Conservation (phyloP, 768 basidiomycete genomes). For the Cantharellus cinnabarinus region DNA sequence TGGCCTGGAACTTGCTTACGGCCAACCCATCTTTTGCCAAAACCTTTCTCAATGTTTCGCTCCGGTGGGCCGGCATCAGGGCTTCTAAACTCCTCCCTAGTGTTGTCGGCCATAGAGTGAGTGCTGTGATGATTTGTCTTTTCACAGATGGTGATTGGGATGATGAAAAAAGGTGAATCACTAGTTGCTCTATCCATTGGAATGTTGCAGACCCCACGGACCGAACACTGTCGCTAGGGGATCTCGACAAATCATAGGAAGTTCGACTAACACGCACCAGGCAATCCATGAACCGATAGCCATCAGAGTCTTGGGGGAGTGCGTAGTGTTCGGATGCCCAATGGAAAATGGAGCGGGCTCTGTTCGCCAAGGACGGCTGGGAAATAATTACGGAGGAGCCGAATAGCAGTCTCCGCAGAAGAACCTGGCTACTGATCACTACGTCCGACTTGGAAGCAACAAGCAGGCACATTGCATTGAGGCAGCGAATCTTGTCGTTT, state of each 20-base stretch:
- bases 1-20: constrained; percentile 60
- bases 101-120: constrained; percentile 48
- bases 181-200: constrained; percentile 41
- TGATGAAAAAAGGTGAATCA: constrained; percentile 12
- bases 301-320: constrained; percentile 13
- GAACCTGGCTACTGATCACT: constrained; percentile 30
- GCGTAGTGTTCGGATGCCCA: constrained; percentile 49
- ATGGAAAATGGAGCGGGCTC: constrained; percentile 56
- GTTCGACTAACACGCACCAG: constrained; percentile 47
- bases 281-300: constrained; percentile 38
- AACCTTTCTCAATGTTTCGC: constrained; percentile 28
- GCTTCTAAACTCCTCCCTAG: constrained; percentile 11
- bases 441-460: constrained; percentile 37
- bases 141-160: background rate
- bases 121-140: constrained; percentile 29
- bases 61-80: constrained; percentile 6
- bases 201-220: constrained; percentile 29
- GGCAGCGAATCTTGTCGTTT: constrained; percentile 59
- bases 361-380: constrained; percentile 43
- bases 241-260: constrained; percentile 32
- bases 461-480: constrained; percentile 58
- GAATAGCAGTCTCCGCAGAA: constrained; percentile 49
- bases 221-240: constrained; percentile 16
- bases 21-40: constrained; percentile 39
- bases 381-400: constrained; percentile 44